Evolutionary conservation across 345 rosid genomes (phyloP), one percentile per base, ranked within the genome.

Genomic region (Euphorbia peplus): DNA sequence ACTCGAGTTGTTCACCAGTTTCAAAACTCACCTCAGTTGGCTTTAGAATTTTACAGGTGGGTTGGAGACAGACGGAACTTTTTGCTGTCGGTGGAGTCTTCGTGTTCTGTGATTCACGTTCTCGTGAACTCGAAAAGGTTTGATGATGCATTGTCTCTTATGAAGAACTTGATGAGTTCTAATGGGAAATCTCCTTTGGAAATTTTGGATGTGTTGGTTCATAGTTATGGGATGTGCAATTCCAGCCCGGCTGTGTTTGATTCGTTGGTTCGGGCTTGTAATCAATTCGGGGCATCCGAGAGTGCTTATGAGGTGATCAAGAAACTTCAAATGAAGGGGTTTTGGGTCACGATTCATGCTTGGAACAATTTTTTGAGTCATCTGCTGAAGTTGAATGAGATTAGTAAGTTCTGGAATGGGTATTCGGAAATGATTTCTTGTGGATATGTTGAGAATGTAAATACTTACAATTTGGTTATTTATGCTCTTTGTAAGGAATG

Each of bases 291-390:
- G 44, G 83, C 73, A 41, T 69, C 77, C 0, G 74, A 78, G 47
- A 83, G 84, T 73, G 88, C 87, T 72, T 75, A 76, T 73, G 72
- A 79, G 66, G 84, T 88, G 71, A 86, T 86, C 63, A 65, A 75
- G 72, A 78, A 77, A 74, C 57, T 75, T 52, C 80, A 82, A 68
- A 52, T 41, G 68, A 72, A 74, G 50, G 85, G 85, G 5, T 74
- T 37, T 63, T 58, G 55, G 28, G 88, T 85, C n/a, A 66, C 91
- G 0, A 55, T 85, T 72, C 88, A 90, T 32, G 89, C 87, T 5
- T 82, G 87, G 91, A 90, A 86, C 70, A 84, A 88, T 67, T 84
- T 83, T 48, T 80, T 90, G 82, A 80, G 83, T 30, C 83, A 79
- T 82, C 81, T 90, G 28, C 46, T 90, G 77, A 86, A 70, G 80